Evolutionary conservation across 306 rosid genomes (phyloP).

Genomic region (Cucurbita ficifolia): DNA sequence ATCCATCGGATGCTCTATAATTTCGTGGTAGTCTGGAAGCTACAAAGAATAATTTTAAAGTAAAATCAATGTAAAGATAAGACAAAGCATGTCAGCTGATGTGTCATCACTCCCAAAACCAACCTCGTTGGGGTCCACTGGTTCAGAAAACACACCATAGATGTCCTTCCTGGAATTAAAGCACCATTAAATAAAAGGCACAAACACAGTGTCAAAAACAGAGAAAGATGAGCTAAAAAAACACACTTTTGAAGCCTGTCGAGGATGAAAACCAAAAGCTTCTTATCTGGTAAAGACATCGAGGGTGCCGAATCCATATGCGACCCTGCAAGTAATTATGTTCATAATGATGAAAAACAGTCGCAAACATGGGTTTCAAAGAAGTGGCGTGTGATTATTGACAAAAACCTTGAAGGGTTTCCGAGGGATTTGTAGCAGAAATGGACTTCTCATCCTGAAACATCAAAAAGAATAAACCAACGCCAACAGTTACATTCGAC

Average conservation of each 20-base stretch:
- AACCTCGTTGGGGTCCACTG: slow-evolving; percentile 64
- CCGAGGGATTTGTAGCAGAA: slow-evolving; percentile 27
- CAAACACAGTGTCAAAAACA: slow-evolving; percentile 13
- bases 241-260: slow-evolving; percentile 64
- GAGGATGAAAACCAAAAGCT: slow-evolving; percentile 44
- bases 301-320: slow-evolving; percentile 43
- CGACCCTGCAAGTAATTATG: slow-evolving; percentile 22
- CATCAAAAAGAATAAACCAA: slow-evolving; percentile 5
- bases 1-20: slow-evolving; percentile 55
- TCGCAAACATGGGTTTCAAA: neutral
- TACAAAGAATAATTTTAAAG: slow-evolving; percentile 10
- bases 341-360: neutral
- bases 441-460: slow-evolving; percentile 38
- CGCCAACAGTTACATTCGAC: neutral
- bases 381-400: slow-evolving; percentile 5
- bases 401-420: slow-evolving; percentile 28
- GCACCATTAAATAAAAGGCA: slow-evolving; percentile 15
- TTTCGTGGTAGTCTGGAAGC: slow-evolving; percentile 65
- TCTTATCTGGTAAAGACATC: slow-evolving; percentile 46
- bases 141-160: slow-evolving; percentile 52
- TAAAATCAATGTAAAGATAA: neutral
- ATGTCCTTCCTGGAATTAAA: slow-evolving; percentile 48
- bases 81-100: slow-evolving; percentile 1
- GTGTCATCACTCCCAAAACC: slow-evolving; percentile 19
- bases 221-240: slow-evolving; percentile 13